phyloP scores from a whole-genome alignment of 257 asterid genomes.

The Cruciata laevipes region DNA sequence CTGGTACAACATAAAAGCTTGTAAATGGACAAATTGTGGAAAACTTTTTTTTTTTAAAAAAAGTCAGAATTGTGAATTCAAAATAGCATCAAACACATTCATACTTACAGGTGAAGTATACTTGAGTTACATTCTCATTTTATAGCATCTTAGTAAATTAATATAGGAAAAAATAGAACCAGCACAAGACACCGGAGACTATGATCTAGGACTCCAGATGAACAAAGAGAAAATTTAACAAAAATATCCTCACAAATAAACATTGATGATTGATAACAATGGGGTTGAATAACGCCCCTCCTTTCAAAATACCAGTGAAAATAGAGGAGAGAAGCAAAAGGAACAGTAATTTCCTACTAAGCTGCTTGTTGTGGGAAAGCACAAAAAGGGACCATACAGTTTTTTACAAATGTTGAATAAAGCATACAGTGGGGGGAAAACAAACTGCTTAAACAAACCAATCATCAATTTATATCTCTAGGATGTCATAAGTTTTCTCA shows the following conservation, averaged over 20 bases:
- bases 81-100: background rate
- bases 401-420: background rate
- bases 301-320: background rate
- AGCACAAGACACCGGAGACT: background rate
- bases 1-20: constrained; percentile 39
- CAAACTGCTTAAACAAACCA: background rate
- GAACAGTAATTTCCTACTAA: background rate
- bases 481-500: background rate
- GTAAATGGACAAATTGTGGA: constrained; percentile 1
- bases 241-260: background rate
- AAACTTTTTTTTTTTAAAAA: constrained; percentile 14
- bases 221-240: background rate
- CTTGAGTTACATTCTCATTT: background rate
- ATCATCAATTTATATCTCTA: background rate
- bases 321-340: background rate
- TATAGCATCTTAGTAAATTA: background rate
- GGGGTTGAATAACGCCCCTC: background rate
- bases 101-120: background rate
- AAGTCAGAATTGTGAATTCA: background rate
- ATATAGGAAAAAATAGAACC: background rate
- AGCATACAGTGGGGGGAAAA: background rate
- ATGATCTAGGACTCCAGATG: background rate
- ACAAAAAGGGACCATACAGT: background rate
- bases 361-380: background rate
- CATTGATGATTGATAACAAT: background rate